Conservation (phyloP, 2,329 filamentous ascomycete genomes). For the Teratosphaeria pseudoeucalypti region DNA sequence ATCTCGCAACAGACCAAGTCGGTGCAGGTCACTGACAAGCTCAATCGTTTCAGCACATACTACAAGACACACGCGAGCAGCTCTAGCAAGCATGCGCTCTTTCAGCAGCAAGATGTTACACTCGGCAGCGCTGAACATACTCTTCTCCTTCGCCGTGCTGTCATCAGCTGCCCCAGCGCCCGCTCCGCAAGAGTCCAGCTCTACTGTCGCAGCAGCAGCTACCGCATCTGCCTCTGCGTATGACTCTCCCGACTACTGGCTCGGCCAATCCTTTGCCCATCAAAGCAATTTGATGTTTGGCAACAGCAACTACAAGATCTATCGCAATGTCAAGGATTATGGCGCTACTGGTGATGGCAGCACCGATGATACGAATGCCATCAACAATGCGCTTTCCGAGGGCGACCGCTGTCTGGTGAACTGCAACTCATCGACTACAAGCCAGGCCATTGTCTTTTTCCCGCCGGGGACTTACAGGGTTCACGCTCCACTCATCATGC, state of each 20-base stretch:
- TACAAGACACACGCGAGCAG: not conserved
- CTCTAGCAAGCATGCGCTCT: conserved; percentile 14
- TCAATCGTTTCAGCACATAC: conserved; percentile 3
- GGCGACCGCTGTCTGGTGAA: conserved; percentile 40
- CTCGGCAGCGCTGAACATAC: conserved; percentile 20
- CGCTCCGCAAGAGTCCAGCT: conserved; percentile 4
- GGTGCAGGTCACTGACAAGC: conserved; percentile 9
- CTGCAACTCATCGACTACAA: conserved; percentile 52
- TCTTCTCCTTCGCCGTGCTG: conserved; percentile 12
- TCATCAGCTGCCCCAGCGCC: conserved; percentile 9
- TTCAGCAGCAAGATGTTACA: conserved; percentile 16
- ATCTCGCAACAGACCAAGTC: not conserved
- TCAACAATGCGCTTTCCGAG: conserved; percentile 38
- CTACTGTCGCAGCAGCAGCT: conserved; percentile 16
- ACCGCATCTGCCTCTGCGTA: conserved; percentile 3
- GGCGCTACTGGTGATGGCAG: conserved; percentile 46
- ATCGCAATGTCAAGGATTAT: conserved; percentile 38
- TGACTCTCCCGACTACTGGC: conserved; percentile 53
- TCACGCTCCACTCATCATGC: conserved; percentile 44
- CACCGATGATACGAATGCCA: conserved; percentile 51
- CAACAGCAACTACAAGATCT: conserved; percentile 51
- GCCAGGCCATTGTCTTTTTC: conserved; percentile 46
- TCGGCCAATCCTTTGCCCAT: conserved; percentile 53
- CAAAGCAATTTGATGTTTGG: conserved; percentile 58
- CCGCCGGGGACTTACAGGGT: conserved; percentile 50